These are phyloP conservation scores for Rhodomyrtus tomentosa DNA, from an alignment of 345 rosid species.

Conservation along the genomic window DNA sequence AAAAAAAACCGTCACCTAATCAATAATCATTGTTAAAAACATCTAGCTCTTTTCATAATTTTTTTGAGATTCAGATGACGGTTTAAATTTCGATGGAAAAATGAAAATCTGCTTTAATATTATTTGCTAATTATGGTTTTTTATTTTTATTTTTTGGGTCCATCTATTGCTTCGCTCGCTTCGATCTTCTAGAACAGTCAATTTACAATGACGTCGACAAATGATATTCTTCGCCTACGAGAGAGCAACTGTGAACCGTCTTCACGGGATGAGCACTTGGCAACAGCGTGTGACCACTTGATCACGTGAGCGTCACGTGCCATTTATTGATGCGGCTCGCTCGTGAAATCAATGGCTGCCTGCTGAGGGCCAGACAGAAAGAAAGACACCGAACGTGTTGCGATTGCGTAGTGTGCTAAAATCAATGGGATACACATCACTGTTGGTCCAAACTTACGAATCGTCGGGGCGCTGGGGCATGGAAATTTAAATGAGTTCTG, in stretches of 20 bases:
- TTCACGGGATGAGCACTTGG: background rate
- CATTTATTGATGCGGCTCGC: background rate
- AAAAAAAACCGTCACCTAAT: too few species aligned
- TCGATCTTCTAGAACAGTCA: too few species aligned
- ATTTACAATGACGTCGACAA: background rate
- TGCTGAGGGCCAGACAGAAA: background rate
- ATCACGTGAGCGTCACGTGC: background rate
- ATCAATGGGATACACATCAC: too few species aligned
- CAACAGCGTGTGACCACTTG: background rate
- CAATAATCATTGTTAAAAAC: too few species aligned
- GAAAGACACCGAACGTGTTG: background rate
- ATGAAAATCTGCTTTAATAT: background rate
- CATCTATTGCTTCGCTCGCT: too few species aligned
- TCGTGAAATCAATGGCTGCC: background rate
- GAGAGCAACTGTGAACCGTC: too few species aligned
- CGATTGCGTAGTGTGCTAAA: background rate
- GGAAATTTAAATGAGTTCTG: too few species aligned
- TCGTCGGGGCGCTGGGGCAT: too few species aligned
- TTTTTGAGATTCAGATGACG: too few species aligned
- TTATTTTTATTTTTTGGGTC: fast-evolving
- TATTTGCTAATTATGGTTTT: background rate
- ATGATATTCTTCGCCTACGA: background rate
- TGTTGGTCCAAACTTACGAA: background rate
- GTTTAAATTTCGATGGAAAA: background rate
- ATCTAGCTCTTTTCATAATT: too few species aligned